Evolutionary conservation across 129 eudicot genomes (phyloP), one percentile per base, ranked within the genome.

Genomic region (Helianthus tuberosus): DNA sequence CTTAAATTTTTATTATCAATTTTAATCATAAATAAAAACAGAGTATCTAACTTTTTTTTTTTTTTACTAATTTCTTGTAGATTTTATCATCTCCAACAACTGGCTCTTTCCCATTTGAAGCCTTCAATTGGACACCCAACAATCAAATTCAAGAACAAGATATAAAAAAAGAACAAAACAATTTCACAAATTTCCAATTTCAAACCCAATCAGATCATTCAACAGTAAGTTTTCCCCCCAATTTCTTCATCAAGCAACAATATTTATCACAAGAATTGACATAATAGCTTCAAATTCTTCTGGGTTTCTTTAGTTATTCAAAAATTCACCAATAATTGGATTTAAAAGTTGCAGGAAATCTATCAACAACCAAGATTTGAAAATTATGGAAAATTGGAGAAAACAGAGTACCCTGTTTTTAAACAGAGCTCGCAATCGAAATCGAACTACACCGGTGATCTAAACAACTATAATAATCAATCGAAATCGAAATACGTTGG

Each of bases 51-150:
- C 43, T n/a, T n/a, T n/a, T n/a, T n/a, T n/a, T n/a, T n/a, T n/a
- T 0, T 39, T 61, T 43, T 8, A 64, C 39, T 32, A 75, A 1
- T 70, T 73, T 50, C 81, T 60, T 85, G 89, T 82, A 93, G 98
- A 53, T 82, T 69, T 77, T 93, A 80, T 77, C 92, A 51, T 93
- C 98, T 62, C 98, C 98, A 15, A 93, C 98, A 16, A 93, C 98
- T 47, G 98, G 98, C 57, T 72, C 89, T 41, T 88, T 93, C 74
- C 84, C 86, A 20, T 80, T 63, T 4, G 88, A 87, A 29, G 74
- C 82, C 74, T 85, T 78, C 51, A 71, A 82, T 70, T 84, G 90
- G 96, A 85, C 73, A 41, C 67, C 73, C 58, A 76, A 76, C 71
- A 59, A 53, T 77, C 82, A 48, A 50, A 41, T 4, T 71, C 77